Evolutionary conservation across 169 alveolate species (phyloP), one percentile per base, ranked within the genome.

Genomic region (Eimeria sp.): DNA sequence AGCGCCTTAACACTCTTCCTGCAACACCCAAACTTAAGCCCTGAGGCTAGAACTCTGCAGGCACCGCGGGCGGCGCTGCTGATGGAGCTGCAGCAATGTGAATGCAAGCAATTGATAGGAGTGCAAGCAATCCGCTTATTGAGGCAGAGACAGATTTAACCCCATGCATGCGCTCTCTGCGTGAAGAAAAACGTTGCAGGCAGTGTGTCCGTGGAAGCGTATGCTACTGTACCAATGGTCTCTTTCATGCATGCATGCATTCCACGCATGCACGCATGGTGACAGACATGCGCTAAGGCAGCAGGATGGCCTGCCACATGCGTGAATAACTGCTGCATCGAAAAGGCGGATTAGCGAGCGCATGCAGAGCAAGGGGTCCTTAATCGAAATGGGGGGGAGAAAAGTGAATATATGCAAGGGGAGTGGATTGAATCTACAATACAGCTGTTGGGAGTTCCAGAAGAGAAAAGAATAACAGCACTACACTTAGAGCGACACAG

Each of bases 1-100:
- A 98, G 97, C 6, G 99, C 99, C 95, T 30, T 43, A n/a, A 93
- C 82, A 74, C 74, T 93, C 54, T 66, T 62, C 89, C 96, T 93
- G 96, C 40, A 20, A 43, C 49, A 64, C 40, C 18, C 2, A 33
- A 37, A 76, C 23, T n/a, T 60, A 20, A 16, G 14, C 56, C 16
- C 25, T 27, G 20, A 2, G 10, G 46, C 46, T 14, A 0, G 76
- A 20, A 66, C 25, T 46, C 71, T 60, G 71, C 30, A 60, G 25
- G 20, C 30, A 60, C 71, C 20, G 71, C 30, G 8, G 71, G 10
- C 8, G 30, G 13, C 30, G 30, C n/a, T 60, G 71, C 71, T 1
- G 71, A 60, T 43, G 30, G 1, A 60, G 71, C 30, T 4, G 25
- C 71, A 66, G 16, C 43, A 9, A 46, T 30, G 0, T 76, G 85